A percentile compares a stretch with the other conserved stretches of the same genome.
These are phyloP conservation scores for Aspergillus ellipticus DNA, from an alignment of 495 filamentous ascomycete genomes.

Conservation along the genomic window DNA sequence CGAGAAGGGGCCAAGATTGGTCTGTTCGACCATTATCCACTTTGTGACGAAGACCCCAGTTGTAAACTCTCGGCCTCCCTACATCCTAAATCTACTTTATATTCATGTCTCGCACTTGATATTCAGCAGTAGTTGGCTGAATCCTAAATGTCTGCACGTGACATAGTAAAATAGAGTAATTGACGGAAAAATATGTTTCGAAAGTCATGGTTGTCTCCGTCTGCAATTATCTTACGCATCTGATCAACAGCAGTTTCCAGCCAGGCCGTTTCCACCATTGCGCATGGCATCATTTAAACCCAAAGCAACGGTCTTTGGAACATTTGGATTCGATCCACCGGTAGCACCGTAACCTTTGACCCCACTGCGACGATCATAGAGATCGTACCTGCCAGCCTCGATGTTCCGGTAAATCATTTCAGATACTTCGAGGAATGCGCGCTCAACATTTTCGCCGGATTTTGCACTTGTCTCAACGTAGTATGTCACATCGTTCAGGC, in stretches of 20 bases:
- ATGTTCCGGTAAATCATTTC: conserved; percentile 95
- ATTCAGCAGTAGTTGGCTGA: too few relatives aligned
- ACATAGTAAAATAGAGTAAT: too few relatives aligned
- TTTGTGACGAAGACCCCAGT: too few relatives aligned
- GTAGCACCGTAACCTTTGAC: conserved; percentile 73
- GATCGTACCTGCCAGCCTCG: conserved; percentile 85
- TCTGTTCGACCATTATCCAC: too few relatives aligned
- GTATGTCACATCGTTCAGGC: conserved; percentile 71
- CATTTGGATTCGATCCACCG: conserved; percentile 34
- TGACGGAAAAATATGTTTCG: too few relatives aligned
- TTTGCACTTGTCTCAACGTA: conserved; percentile 98
- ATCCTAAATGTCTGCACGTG: too few relatives aligned
- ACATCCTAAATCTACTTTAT: too few relatives aligned
- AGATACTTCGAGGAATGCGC: conserved; percentile 87
- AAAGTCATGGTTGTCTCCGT: too few relatives aligned
- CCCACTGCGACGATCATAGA: conserved; percentile 90
- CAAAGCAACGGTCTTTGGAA: conserved; percentile 53
- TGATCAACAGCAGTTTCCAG: conserved; percentile 47
- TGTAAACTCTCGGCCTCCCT: too few relatives aligned
- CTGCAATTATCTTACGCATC: too few relatives aligned
- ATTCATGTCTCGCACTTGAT: too few relatives aligned
- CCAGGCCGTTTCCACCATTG: conserved; percentile 40
- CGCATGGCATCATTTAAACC: conserved; percentile 54
- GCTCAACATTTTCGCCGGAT: conserved; percentile 86
- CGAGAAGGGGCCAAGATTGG: too few relatives aligned